phyloP scores from a whole-genome alignment of 768 basidiomycete species.

The Sarcomyxa edulis region DNA sequence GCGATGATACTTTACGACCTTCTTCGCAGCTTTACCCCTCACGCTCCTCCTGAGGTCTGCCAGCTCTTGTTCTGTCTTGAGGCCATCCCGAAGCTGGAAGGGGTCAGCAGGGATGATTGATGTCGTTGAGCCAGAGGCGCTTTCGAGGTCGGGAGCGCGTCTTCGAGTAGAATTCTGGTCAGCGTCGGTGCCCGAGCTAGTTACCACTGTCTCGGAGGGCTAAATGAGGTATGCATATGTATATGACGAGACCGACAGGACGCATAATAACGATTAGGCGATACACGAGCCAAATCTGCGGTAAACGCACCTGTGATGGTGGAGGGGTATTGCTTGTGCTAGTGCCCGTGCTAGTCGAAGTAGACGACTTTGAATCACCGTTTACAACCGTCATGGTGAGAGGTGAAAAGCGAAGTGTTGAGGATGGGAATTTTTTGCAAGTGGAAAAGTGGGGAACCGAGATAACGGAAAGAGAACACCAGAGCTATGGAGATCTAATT shows the following conservation, averaged over 20 bases:
- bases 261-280: conserved; percentile 12
- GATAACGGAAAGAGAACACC: too few relatives aligned
- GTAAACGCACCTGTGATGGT: too few relatives aligned
- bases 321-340: too few relatives aligned
- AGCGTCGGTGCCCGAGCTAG: conserved; percentile 30
- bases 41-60: conserved; percentile 51
- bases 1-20: conserved; percentile 59
- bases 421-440: too few relatives aligned
- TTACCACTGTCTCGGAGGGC: conserved; percentile 48
- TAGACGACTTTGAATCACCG: too few relatives aligned
- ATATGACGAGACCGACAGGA: conserved; percentile 4
- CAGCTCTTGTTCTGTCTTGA: conserved; percentile 61
- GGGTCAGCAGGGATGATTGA: conserved; percentile 47
- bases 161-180: conserved; percentile 22
- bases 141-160: too few relatives aligned
- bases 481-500: too few relatives aligned
- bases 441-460: too few relatives aligned
- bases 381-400: too few relatives aligned
- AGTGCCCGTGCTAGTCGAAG: too few relatives aligned
- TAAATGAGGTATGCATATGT: conserved; percentile 18
- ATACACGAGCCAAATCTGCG: too few relatives aligned
- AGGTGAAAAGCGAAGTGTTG: too few relatives aligned
- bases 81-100: conserved; percentile 54
- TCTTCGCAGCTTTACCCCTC: conserved; percentile 57
- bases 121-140: conserved; percentile 26